Evolutionary conservation across 163 green algal species (phyloP).

Genomic region (Chloromonas sp.): DNA sequence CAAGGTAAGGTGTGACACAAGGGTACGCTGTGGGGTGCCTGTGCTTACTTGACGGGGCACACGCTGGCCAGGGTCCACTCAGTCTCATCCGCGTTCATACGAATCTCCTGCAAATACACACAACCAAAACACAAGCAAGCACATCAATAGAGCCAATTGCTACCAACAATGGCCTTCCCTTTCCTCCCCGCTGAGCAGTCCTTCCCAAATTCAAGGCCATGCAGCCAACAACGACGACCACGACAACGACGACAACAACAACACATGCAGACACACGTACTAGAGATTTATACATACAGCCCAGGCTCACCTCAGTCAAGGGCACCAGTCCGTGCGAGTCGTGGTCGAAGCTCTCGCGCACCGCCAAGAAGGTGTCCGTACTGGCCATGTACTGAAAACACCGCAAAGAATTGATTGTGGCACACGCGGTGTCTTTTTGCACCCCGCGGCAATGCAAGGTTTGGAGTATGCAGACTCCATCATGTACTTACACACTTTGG

Average conservation of each 20-base stretch:
- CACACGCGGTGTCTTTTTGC: too few relatives aligned
- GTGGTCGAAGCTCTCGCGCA: slow-evolving; percentile 37
- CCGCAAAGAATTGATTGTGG: not conserved
- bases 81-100: slow-evolving; percentile 8
- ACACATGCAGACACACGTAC: too few relatives aligned
- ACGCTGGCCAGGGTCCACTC: not conserved
- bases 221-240: too few relatives aligned
- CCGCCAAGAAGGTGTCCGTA: slow-evolving; percentile 46
- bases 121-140: not conserved
- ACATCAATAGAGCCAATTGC: too few relatives aligned
- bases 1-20: too few relatives aligned
- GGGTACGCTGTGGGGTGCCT: not conserved
- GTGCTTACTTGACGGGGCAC: slow-evolving; percentile 2
- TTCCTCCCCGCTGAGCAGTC: too few relatives aligned
- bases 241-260: too few relatives aligned
- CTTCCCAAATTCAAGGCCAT: too few relatives aligned
- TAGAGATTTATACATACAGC: not conserved
- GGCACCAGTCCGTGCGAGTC: slow-evolving; percentile 23
- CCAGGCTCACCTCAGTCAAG: slow-evolving; percentile 10
- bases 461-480: too few relatives aligned
- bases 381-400: slow-evolving; percentile 23
- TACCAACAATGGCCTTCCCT: too few relatives aligned
- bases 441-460: too few relatives aligned
- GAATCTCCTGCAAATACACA: slow-evolving; percentile 10
- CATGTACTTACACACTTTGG: too few relatives aligned